Evolutionary conservation across 305 asterid species (phyloP), one percentile per base, ranked within the genome.

Genomic region (Andrographis paniculata): DNA sequence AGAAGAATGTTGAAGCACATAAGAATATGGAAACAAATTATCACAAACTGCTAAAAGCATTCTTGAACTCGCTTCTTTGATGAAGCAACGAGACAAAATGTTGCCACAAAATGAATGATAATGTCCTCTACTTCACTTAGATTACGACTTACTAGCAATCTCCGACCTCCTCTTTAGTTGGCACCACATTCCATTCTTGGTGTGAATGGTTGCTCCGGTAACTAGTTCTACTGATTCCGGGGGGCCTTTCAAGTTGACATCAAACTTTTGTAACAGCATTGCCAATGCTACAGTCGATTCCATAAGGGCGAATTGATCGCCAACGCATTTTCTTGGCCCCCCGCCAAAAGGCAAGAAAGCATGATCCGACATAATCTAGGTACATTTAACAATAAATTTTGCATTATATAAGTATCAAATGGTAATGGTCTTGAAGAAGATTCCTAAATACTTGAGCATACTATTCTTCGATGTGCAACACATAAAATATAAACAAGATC

Each of bases 301-400:
- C 94, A 82, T 79, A 46, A 88, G 84, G 52, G 97, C 95, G 51
- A 88, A 88, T 52, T 84, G 97, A 69, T 88, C 97, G 17, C 97
- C 97, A 0, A 88, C 94, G 12, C 97, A 88, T 70, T 84, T 88
- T 62, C 97, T 77, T 41, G 95, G 93, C 53, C 97, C 97, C 30
- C 97, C 97, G 12, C 97, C 97, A 22, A 88, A 88, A 11, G 97
- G 97, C 88, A 88, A 77, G 80, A 88, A 81, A 13, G 97, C 87
- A 14, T 79, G 84, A 62, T 88, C 97, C 17, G 95, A 68, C 59
- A 81, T 70, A 44, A 77, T 65, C 95, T 87, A 79, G 49, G 45
- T 37, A 52, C 21, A 55, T 11, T 10, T 58, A 50, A 52, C 1
- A 39, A 30, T n/a, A n/a, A n/a, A n/a, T n/a, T n/a, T n/a, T n/a